These are phyloP conservation scores for Durusdinium trenchii DNA, from an alignment of 73 alveolate genomes.

Conservation along the genomic window DNA sequence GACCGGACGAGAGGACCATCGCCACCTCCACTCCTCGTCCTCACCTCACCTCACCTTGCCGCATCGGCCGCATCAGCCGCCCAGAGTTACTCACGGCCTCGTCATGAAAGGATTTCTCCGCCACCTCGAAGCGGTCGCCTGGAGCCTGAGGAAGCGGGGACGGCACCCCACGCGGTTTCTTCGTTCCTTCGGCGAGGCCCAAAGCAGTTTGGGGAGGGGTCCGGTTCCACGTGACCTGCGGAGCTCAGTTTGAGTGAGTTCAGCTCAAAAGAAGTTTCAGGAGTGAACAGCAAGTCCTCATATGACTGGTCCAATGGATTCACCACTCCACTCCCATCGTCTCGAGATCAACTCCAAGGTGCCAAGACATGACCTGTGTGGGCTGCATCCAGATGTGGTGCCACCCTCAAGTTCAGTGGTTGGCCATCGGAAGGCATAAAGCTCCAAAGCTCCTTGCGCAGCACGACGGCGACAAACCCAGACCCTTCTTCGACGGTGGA, in stretches of 20 bases:
- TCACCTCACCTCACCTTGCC: not conserved
- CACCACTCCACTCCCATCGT: not conserved
- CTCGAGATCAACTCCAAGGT: not conserved
- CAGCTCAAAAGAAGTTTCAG: not conserved
- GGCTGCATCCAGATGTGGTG: constrained; percentile 10
- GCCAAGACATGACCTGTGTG: constrained; percentile 21
- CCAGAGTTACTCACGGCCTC: not conserved
- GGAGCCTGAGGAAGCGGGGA: constrained; percentile 31
- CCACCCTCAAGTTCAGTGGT: constrained; percentile 28
- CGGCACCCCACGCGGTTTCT: too few species aligned
- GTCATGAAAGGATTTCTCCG: constrained; percentile 18
- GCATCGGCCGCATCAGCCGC: not conserved
- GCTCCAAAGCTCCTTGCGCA: constrained; percentile 27
- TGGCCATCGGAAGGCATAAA: constrained; percentile 27
- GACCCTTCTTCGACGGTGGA: too few species aligned
- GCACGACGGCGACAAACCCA: too few species aligned
- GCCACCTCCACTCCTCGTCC: not conserved
- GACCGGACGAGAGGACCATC: not conserved
- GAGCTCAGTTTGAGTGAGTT: not conserved
- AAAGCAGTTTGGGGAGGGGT: not conserved
- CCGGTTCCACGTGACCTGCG: not conserved
- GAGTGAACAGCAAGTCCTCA: not conserved
- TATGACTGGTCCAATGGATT: not conserved
- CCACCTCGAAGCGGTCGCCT: constrained; percentile 61
- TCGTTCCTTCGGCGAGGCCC: too few species aligned